Evolutionary conservation across 1,284 basidiomycete genomes (phyloP), one percentile per base, ranked within the genome.

Genomic region (Fistulina hepatica): DNA sequence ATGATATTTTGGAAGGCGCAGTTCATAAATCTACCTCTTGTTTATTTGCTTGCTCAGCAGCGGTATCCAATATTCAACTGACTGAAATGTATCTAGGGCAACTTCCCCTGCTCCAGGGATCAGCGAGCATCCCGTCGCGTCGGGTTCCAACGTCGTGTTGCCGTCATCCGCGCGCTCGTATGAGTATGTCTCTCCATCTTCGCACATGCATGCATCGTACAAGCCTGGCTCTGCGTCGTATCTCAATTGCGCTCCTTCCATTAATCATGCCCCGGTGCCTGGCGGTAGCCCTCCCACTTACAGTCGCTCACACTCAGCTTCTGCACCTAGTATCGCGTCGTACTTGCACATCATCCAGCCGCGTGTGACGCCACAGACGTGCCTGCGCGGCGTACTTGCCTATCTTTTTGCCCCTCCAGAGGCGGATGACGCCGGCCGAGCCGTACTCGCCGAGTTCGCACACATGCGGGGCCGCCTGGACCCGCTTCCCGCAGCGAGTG

Each of bases 371-470:
- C 48, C 65, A 27, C 61, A 71, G 36, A 74, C 76, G 19, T 65
- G 71, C 39, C 79, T 75, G 4, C 65, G 65, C 42, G 77, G 74
- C 44, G 67, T 83, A 20, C 64, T 82, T 36, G 65, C 67, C 36
- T 81, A 76, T 59, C 63, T 84, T 12, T 81, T 86, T 53, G 71
- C 80, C 36, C 80, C 79, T 11, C 80, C 78, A 42, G 79, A 79
- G 39, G 59, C 65, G 50, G 50, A 64, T n/a, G 39, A 67, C 64
- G 75, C 75, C 53, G 49, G 65, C 61, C 50, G 37, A 45, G 47
- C 36, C 41, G 9, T 37, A 26, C 31, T 24, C 24, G 40, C 39
- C 28, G 21, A 42, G 38, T 37, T 34, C 33, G 1, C 10, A 33
- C 38, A 15, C 33, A 15, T 19, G 33, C 25, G 16, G 44, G 45